Evolutionary conservation across 2,329 filamentous ascomycete species (phyloP).

Genomic region (Cordyceps javanica): DNA sequence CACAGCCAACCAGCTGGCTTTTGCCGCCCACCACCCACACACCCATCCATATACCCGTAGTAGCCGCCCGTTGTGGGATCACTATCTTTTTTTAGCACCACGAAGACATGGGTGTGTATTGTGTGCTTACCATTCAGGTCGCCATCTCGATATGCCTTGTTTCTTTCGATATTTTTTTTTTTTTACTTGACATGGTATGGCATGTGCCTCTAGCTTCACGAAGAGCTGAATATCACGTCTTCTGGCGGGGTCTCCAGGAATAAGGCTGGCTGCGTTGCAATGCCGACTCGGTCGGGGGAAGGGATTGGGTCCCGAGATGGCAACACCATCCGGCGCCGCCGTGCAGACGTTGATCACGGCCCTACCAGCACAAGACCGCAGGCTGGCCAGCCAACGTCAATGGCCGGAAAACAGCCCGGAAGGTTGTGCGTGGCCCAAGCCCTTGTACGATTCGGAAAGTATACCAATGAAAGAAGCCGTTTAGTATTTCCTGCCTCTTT

Average conservation of each 20-base stretch:
- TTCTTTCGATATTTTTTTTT: too few species aligned
- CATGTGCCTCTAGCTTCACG: neutral
- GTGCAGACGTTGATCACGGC: neutral
- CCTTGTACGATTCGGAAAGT: neutral
- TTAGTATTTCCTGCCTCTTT: neutral
- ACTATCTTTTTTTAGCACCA: constrained; percentile 12
- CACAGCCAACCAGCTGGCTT: neutral
- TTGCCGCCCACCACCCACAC: constrained; percentile 9
- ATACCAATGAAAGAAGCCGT: neutral
- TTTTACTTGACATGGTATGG: neutral
- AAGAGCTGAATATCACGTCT: neutral
- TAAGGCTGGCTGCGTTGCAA: neutral
- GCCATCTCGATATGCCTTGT: constrained; percentile 7
- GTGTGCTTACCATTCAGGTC: neutral
- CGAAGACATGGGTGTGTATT: neutral
- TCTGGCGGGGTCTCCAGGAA: neutral
- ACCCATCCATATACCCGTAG: neutral
- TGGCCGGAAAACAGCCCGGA: neutral
- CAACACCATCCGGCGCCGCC: neutral
- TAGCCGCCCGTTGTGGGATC: constrained; percentile 1
- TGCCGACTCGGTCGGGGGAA: neutral
- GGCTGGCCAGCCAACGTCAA: constrained; percentile 1
- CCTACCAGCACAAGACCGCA: neutral
- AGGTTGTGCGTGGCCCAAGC: neutral
- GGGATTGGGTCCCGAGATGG: neutral